Conservation (phyloP, 2,329 filamentous ascomycete genomes). For the Phialophora expanda region DNA sequence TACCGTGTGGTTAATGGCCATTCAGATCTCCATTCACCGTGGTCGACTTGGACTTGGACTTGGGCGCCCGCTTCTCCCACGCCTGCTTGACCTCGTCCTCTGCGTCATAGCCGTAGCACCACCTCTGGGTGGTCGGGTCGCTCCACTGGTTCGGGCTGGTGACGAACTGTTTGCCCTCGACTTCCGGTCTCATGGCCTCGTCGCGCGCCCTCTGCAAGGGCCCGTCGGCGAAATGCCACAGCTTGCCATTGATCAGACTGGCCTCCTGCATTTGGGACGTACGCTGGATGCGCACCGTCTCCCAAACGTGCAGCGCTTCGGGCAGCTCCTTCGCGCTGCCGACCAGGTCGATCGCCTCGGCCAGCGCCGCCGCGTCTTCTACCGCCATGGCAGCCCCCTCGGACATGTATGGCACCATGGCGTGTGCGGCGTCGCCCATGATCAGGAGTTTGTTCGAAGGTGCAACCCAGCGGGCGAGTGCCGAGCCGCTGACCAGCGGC, state of each 20-base stretch:
- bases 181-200: slow-evolving; percentile 50
- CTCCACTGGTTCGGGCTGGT: slow-evolving; percentile 57
- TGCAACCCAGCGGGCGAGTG: slow-evolving; percentile 43
- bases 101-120: slow-evolving; percentile 58
- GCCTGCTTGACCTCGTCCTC: slow-evolving; percentile 46
- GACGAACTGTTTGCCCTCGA: slow-evolving; percentile 46
- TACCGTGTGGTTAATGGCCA: not conserved
- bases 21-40: slow-evolving; percentile 18
- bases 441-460: slow-evolving; percentile 45
- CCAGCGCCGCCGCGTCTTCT: slow-evolving; percentile 51
- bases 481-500: slow-evolving; percentile 40
- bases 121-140: slow-evolving; percentile 54
- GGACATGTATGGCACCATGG: slow-evolving; percentile 54
- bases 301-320: slow-evolving; percentile 47
- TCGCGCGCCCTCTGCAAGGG: slow-evolving; percentile 52
- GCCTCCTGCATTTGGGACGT: slow-evolving; percentile 52
- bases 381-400: slow-evolving; percentile 53
- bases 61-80: slow-evolving; percentile 36
- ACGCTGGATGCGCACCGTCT: slow-evolving; percentile 45
- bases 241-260: slow-evolving; percentile 53
- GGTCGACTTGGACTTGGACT: slow-evolving; percentile 1
- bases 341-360: slow-evolving; percentile 28
- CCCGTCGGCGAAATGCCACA: slow-evolving; percentile 57
- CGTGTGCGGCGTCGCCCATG: slow-evolving; percentile 52
- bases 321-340: slow-evolving; percentile 40